Conservation (phyloP, 176 grass and related monocot species). For the Musa itinerans region DNA sequence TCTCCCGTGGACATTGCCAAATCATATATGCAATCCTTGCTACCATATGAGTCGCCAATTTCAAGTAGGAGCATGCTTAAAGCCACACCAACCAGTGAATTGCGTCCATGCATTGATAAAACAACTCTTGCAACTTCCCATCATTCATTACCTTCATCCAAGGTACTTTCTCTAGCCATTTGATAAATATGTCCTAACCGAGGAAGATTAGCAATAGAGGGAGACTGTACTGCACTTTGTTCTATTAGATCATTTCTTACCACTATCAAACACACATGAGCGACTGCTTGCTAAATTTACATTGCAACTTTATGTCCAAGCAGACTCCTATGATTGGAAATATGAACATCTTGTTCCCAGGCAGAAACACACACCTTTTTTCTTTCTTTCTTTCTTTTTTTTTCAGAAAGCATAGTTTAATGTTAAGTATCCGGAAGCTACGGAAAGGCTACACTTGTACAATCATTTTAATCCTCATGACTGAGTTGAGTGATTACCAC, state of each 20-base stretch:
- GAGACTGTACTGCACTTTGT: neutral
- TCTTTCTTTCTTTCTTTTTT: too few relatives aligned
- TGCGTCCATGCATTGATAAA: neutral
- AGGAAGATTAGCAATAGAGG: neutral
- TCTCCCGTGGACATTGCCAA: neutral
- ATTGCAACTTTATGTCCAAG: too few relatives aligned
- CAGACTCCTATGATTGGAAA: too few relatives aligned
- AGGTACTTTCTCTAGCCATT: neutral
- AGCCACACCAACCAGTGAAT: neutral
- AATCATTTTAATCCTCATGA: too few relatives aligned
- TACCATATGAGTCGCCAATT: neutral
- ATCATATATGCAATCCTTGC: neutral
- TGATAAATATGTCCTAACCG: neutral
- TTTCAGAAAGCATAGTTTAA: too few relatives aligned
- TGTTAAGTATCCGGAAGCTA: too few relatives aligned
- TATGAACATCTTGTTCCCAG: too few relatives aligned
- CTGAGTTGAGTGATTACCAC: too few relatives aligned
- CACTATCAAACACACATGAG: neutral
- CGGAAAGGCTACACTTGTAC: too few relatives aligned
- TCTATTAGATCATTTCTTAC: neutral
- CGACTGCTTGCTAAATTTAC: too few relatives aligned
- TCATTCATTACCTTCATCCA: neutral
- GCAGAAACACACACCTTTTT: too few relatives aligned
- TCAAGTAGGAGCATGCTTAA: neutral
- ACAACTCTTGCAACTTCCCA: neutral